Conservation (phyloP, 495 filamentous ascomycete species). For the Sporormia fimetaria region DNA sequence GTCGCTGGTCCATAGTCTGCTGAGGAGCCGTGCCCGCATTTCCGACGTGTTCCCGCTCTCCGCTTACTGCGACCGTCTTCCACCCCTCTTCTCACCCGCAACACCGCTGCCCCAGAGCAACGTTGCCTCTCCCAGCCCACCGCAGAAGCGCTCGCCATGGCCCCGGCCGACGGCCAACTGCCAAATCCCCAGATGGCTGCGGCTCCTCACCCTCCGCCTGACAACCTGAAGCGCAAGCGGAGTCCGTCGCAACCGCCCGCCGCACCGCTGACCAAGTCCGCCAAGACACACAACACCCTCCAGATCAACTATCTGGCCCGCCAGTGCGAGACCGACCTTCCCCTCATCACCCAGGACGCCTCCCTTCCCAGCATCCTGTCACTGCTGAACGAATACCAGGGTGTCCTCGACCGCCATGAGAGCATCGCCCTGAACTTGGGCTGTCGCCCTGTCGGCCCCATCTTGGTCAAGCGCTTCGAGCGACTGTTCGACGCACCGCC, state of each 20-base stretch:
- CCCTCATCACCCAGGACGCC: slow-evolving; percentile 49
- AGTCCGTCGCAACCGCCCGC: slow-evolving; percentile 39
- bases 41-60: too few species aligned
- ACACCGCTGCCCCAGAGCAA: neutral
- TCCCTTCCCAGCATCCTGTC: slow-evolving; percentile 50
- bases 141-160: slow-evolving; percentile 1
- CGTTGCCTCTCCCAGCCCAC: neutral
- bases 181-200: neutral
- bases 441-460: slow-evolving; percentile 69
- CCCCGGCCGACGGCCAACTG: too few species aligned
- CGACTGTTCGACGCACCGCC: slow-evolving; percentile 73
- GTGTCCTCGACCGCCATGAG: slow-evolving; percentile 72
- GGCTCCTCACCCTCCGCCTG: neutral
- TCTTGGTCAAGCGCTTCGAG: slow-evolving; percentile 75
- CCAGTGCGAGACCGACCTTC: slow-evolving; percentile 49
- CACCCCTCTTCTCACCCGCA: neutral
- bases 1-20: too few species aligned
- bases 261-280: slow-evolving; percentile 40
- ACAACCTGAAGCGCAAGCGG: slow-evolving; percentile 47
- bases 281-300: slow-evolving; percentile 45
- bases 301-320: slow-evolving; percentile 77
- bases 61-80: too few species aligned
- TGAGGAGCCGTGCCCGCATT: too few species aligned
- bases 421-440: slow-evolving; percentile 76
- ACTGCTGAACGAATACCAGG: slow-evolving; percentile 68